These are phyloP conservation scores for Talaromyces sp. DNA, from an alignment of 2,329 filamentous ascomycete species.

Conservation along the genomic window DNA sequence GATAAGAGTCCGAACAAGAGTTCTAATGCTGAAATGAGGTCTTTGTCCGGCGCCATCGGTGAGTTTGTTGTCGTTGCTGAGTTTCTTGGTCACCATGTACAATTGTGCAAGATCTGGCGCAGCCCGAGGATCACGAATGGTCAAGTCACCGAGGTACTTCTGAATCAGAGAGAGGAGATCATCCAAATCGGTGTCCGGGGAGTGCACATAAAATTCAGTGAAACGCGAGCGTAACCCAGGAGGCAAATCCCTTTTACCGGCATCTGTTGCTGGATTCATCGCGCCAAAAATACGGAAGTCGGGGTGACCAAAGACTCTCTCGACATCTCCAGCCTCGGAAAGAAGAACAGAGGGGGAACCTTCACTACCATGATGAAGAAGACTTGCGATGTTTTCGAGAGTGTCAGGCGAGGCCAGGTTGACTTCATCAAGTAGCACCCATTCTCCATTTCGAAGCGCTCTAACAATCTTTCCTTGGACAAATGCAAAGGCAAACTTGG, in stretches of 20 bases:
- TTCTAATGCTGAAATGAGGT: conserved; percentile 95
- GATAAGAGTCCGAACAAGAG: conserved; percentile 82
- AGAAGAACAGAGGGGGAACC: conserved; percentile 80
- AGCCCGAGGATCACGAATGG: conserved; percentile 71
- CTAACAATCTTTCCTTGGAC: conserved; percentile 95
- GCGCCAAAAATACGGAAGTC: conserved; percentile 96
- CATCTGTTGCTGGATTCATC: conserved; percentile 98
- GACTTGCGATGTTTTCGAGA: conserved; percentile 86
- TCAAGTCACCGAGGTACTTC: conserved; percentile 76
- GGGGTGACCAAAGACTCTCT: conserved; percentile 84
- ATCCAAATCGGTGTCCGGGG: conserved; percentile 82
- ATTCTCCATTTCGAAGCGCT: conserved; percentile 93
- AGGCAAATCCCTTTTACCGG: conserved; percentile 92
- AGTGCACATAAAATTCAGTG: conserved; percentile 91
- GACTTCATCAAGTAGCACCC: conserved; percentile 96
- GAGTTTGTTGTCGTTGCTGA: conserved; percentile 78
- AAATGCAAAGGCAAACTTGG: conserved; percentile 90
- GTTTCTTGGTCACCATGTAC: conserved; percentile 82
- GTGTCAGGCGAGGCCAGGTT: conserved; percentile 95
- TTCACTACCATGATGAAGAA: conserved; percentile 73
- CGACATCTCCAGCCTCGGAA: conserved; percentile 90
- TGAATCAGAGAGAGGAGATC: conserved; percentile 87
- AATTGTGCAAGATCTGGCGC: conserved; percentile 80
- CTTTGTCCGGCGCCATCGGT: conserved; percentile 96
- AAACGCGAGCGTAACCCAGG: conserved; percentile 88